A percentile compares a stretch with the other conserved stretches of the same genome.
Conservation (phyloP, 805 yeast species). For the Wickerhamomyces alni region DNA sequence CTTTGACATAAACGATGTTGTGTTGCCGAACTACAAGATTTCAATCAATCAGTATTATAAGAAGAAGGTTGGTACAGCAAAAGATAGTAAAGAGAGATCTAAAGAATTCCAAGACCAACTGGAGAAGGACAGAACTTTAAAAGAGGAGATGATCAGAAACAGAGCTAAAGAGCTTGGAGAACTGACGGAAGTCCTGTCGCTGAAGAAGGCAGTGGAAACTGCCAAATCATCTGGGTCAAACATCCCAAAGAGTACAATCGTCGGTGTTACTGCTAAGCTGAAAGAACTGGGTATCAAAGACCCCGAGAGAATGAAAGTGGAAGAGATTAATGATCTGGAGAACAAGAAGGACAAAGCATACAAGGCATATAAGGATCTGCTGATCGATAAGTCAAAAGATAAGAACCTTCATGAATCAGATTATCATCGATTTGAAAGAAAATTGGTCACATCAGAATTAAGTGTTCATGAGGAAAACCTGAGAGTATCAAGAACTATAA, state of each 20-base stretch:
- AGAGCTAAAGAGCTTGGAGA: conserved; percentile 29
- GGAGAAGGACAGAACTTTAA: conserved; percentile 2
- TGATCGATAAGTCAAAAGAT: conserved; percentile 13
- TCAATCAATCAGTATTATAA: conserved; percentile 29
- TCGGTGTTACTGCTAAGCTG: conserved; percentile 25
- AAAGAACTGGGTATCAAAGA: conserved; percentile 37
- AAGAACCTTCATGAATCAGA: conserved; percentile 1
- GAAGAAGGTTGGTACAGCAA: conserved; percentile 2
- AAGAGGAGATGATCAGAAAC: conserved; percentile 6
- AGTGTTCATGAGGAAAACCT: conserved; percentile 47
- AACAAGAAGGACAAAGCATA: conserved; percentile 15
- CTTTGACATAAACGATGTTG: conserved; percentile 31
- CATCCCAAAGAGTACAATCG: conserved; percentile 26
- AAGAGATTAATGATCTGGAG: conserved; percentile 15
- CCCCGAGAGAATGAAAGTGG: conserved; percentile 18
- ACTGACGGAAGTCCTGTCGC: conserved; percentile 51
- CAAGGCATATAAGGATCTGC: conserved; percentile 14
- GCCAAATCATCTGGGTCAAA: conserved; percentile 37
- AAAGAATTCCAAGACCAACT: neutral
- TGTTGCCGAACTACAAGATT: conserved; percentile 19
- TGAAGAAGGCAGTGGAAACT: conserved; percentile 53
- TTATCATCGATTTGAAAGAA: conserved; percentile 35
- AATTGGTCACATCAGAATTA: conserved; percentile 48
- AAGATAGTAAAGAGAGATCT: no score
- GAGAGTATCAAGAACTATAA: conserved; percentile 61